Conservation (phyloP, 805 yeast genomes). For the Cyberlindnera americana region DNA sequence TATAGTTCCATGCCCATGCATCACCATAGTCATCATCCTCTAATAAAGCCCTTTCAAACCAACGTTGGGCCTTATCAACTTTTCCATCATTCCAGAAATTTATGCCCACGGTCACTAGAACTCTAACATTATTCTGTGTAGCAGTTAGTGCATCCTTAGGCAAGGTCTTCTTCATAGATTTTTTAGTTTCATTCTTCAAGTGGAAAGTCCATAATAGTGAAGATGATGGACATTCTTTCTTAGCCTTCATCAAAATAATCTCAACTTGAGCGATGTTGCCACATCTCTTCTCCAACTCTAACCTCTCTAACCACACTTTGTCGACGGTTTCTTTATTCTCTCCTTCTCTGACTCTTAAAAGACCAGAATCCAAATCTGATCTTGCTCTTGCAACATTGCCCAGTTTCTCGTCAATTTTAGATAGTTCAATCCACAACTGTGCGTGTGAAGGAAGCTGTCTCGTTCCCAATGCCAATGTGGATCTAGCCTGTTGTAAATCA, state of each 20-base stretch:
- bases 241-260: slow-evolving; percentile 52
- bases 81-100: slow-evolving; percentile 67
- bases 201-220: slow-evolving; percentile 65
- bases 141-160: slow-evolving; percentile 68
- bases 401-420: slow-evolving; percentile 40
- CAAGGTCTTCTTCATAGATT: slow-evolving; percentile 51
- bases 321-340: slow-evolving; percentile 42
- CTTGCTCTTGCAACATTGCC: slow-evolving; percentile 56
- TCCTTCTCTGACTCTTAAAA: slow-evolving; percentile 30
- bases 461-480: slow-evolving; percentile 46
- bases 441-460: slow-evolving; percentile 41
- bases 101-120: slow-evolving; percentile 62
- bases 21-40: slow-evolving; percentile 66
- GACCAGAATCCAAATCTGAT: slow-evolving; percentile 65
- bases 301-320: slow-evolving; percentile 53
- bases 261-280: slow-evolving; percentile 51
- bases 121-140: slow-evolving; percentile 55
- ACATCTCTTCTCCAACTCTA: slow-evolving; percentile 51
- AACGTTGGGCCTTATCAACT: slow-evolving; percentile 56
- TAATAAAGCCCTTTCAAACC: slow-evolving; percentile 70
- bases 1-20: slow-evolving; percentile 64
- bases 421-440: slow-evolving; percentile 52
- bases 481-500: slow-evolving; percentile 40
- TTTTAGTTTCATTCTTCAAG: slow-evolving; percentile 40
- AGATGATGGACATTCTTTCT: slow-evolving; percentile 54